phyloP scores from a whole-genome alignment of 176 grass and related monocot species.

The Pontederia paniculata region DNA sequence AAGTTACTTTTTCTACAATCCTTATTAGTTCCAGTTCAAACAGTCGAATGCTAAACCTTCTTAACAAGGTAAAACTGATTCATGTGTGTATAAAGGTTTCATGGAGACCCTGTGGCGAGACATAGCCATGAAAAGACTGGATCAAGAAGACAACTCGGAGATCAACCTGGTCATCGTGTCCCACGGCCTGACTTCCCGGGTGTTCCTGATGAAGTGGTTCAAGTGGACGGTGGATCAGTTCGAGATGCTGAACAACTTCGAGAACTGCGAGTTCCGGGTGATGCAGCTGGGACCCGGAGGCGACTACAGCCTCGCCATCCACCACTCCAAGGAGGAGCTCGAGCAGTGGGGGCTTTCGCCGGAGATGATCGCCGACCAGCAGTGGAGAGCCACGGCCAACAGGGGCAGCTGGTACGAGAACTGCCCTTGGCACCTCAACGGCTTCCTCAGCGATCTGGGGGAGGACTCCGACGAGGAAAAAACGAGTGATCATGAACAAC shows the following conservation, averaged over 20 bases:
- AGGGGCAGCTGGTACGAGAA: conserved; percentile 52
- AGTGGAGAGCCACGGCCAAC: conserved; percentile 60
- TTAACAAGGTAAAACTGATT: not conserved
- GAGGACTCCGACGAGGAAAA: conserved; percentile 15
- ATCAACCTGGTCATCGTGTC: conserved; percentile 85
- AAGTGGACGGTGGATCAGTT: conserved; percentile 98
- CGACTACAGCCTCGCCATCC: conserved; percentile 87
- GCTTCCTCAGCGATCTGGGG: conserved; percentile 53
- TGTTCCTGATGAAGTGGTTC: conserved; percentile 99
- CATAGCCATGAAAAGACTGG: conserved; percentile 76
- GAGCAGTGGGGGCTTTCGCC: conserved; percentile 59
- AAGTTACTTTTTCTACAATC: too few species aligned
- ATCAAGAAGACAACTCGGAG: conserved; percentile 40
- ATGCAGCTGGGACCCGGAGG: conserved; percentile 81
- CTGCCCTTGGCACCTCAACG: conserved; percentile 37
- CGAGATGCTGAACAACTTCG: conserved; percentile 78
- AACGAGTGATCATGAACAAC: too few species aligned
- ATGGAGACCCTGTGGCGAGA: conserved; percentile 91
- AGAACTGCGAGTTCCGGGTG: conserved; percentile 77
- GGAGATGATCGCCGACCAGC: conserved; percentile 91
- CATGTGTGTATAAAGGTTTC: conserved; percentile 34
- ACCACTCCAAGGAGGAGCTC: conserved; percentile 83
- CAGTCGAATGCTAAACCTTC: too few species aligned
- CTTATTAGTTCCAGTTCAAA: too few species aligned
- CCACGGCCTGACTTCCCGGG: conserved; percentile 71